Conservation (phyloP, 2,329 filamentous ascomycete species). For the Tolypocladium album region DNA sequence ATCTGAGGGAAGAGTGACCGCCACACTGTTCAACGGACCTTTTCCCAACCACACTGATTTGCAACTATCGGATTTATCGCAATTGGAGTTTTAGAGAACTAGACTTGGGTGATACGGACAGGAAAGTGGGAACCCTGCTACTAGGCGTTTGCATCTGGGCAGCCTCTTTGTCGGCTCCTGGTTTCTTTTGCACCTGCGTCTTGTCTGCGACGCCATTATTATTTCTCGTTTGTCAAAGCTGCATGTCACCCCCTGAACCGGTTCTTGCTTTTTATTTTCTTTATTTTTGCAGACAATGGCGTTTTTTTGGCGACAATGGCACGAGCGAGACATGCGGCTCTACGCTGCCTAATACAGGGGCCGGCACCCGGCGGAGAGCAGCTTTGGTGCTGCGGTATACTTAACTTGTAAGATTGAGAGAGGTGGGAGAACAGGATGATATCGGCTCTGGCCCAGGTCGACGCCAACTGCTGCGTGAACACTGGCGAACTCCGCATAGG, state of each 20-base stretch:
- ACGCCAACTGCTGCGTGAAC: neutral
- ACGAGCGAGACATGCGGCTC: neutral
- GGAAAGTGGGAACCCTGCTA: conserved; percentile 2
- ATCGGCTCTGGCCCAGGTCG: neutral
- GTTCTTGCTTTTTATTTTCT: neutral
- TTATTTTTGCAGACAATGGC: neutral
- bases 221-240: neutral
- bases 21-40: neutral
- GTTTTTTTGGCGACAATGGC: neutral
- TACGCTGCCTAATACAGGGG: neutral
- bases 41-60: neutral
- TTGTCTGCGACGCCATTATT: neutral
- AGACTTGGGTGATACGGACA: conserved; percentile 1
- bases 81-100: conserved; percentile 5
- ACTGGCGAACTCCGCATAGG: neutral
- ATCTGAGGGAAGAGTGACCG: neutral
- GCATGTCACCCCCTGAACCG: neutral
- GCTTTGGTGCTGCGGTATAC: neutral
- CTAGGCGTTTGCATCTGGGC: conserved; percentile 8
- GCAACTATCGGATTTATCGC: neutral
- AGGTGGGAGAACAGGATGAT: neutral
- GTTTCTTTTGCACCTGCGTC: neutral
- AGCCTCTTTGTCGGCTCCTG: neutral
- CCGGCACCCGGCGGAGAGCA: neutral
- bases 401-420: neutral